Evolutionary conservation across 2,329 filamentous ascomycete genomes (phyloP), one percentile per base, ranked within the genome.

Genomic region (Dactylellina haptotyla): DNA sequence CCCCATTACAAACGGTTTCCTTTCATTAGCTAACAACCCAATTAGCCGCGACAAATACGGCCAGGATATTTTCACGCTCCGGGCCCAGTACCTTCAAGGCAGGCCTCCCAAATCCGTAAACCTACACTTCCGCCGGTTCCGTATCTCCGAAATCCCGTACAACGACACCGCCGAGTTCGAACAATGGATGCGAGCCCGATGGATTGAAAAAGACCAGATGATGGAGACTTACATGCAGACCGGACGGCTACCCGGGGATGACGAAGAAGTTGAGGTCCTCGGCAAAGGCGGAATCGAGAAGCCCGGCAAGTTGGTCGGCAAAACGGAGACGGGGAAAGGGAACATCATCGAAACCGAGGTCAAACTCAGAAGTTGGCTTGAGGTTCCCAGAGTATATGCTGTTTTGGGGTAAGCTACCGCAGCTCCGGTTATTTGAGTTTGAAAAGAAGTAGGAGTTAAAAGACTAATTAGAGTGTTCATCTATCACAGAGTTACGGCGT

Each of bases 71-170:
- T 98, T 96, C 81, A 93, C 91, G 0, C 84, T 99, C 2, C 87
- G 87, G 1, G 93, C 93, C 53, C 96, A 92, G 2, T 97, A 95
- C 79, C 89, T 97, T 75, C 88, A 95, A 80, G 93, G 95, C 10
- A 88, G 91, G 0, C 90, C 93, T 0, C 95, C 94, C 1, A 97
- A 93, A 80, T 97, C 93, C 1, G 93, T 98, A 78, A 98, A 97
- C 81, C 93, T 98, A 84, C 90, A 96, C 82, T 99, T 94, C 92
- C 88, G 95, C 59, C 88, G 93, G 8, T 97, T 96, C 81, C 86
- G 87, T 32, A 80, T 97, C 12, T 85, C 86, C 20, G 88, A 92
- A 18, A 96, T 99, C 45, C 94, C 94, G 0, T 85, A 96, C 8
- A 85, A 92, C 30, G 87, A 89, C 76, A 85, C 86, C 14, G 86